A percentile compares a stretch with the other conserved stretches of the same genome.
Conservation (phyloP, 192 early-diverging fungal species). For the Backusella tarrabulga region DNA sequence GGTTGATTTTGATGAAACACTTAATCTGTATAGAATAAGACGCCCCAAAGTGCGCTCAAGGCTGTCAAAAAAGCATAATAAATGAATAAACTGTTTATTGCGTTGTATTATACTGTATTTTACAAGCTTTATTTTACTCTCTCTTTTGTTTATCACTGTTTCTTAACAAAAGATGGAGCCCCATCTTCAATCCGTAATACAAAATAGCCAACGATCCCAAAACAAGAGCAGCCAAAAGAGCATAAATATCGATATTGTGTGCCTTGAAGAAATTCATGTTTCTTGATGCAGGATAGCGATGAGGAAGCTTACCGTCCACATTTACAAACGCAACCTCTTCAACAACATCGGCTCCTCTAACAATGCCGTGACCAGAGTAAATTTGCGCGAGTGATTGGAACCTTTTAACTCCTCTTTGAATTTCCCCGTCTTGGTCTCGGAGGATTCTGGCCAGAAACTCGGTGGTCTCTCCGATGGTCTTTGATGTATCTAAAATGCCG, state of each 20-base stretch:
- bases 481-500: neutral
- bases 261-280: slow-evolving; percentile 22
- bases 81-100: neutral
- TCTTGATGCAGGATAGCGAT: slow-evolving; percentile 14
- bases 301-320: slow-evolving; percentile 8
- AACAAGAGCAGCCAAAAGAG: neutral
- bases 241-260: slow-evolving; percentile 18
- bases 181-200: neutral
- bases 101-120: no score
- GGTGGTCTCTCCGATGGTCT: neutral
- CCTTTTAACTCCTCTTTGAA: neutral
- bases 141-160: neutral
- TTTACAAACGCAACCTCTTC: slow-evolving; percentile 23
- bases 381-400: slow-evolving; percentile 13
- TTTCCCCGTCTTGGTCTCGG: neutral
- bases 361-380: neutral
- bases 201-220: neutral
- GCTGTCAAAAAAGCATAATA: neutral
- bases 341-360: slow-evolving; percentile 16
- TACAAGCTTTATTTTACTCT: neutral
- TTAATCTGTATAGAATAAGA: slow-evolving; percentile 32
- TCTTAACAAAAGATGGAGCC: neutral
- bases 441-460: neutral
- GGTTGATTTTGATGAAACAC: slow-evolving; percentile 35
- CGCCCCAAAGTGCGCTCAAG: neutral